Evolutionary conservation across 2,329 filamentous ascomycete species (phyloP), one percentile per base, ranked within the genome.

Genomic region (Ploettnerulaceae sp.): DNA sequence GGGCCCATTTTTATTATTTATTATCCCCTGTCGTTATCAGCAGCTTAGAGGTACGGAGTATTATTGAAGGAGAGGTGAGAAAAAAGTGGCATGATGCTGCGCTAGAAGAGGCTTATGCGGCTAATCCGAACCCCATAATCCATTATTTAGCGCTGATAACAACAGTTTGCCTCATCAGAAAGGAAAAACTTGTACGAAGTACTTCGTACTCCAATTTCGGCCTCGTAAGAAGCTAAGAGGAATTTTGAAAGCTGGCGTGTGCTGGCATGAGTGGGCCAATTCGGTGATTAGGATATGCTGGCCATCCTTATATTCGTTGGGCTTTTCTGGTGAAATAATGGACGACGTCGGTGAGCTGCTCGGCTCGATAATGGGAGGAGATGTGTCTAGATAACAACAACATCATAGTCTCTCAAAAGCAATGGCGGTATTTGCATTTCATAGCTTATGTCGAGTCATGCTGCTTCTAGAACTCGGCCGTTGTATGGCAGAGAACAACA

Each of bases 311-410:
- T n/a, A 12, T 5, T 6, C 12, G n/a, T 22, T 44, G 29, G 32
- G 34, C 8, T 36, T 29, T 28, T 45, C 42, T 45, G 42, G 42
- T 32, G 42, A 45, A 45, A 37, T 29, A n/a, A n/a, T n/a, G 33
- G 24, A 15, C 11, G 42, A 24, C 5, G 17, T 14, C 26, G 24
- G 25, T 18, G 42, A 32, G 17, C 14, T 14, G 18, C 6, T 20
- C 32, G 15, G 32, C 21, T 11, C 17, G n/a, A 29, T 14, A 32
- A 14, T 26, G 25, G 21, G 17, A 28, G 26, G 9, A 22, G 25
- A 22, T n/a, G n/a, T n/a, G n/a, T n/a, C n/a, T n/a, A n/a, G n/a
- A n/a, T n/a, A n/a, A n/a, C n/a, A n/a, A n/a, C n/a, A n/a, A n/a
- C n/a, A n/a, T n/a, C n/a, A n/a, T n/a, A n/a, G n/a, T n/a, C n/a